Evolutionary conservation across 2,329 filamentous ascomycete species (phyloP), one percentile per base, ranked within the genome.

Genomic region (Ophiosphaerella korrae): DNA sequence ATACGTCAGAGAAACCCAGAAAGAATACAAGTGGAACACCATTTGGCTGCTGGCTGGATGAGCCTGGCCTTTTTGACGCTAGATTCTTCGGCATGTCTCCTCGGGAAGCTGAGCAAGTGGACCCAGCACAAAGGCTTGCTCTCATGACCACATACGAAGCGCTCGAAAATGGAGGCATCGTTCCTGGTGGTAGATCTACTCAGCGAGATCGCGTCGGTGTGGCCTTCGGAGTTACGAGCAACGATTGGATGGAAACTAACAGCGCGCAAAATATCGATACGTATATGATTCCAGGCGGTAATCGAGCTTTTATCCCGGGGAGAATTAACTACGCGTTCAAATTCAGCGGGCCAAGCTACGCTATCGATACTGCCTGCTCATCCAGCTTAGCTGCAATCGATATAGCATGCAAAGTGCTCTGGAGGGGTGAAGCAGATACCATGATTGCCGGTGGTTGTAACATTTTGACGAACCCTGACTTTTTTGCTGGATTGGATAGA

Each of bases 31-130:
- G 84, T 46, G 86, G 89, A 72, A 90, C 88, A 1, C 87, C 86
- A 2, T 90, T 85, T 62, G 89, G 89, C 14, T 90, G 88, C 75
- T 92, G 85, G 75, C 82, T 90, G 57, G 85, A 90, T 53, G 83
- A 91, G 53, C 88, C 89, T 0, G 88, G 88, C 48, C 78, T 88
- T 40, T 93, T 93, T 65, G 89, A 93, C 63, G 86, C 88, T n/a
- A 80, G 86, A 1, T 92, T 93, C 76, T 93, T 93, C 82, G 91
- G 90, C 74, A 92, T 93, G 86, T 92, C 88, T 32, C 88, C 89
- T 7, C 84, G 88, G 60, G 89, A 93, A 74, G 90, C 89, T 23
- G 83, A 85, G 42, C 88, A 92, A 67, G 91, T 88, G 1, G 89
- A 93, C 68, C 90, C 90, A 0, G 90, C 90, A 82, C 89, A 91